Evolutionary conservation across 768 basidiomycete species (phyloP), one percentile per base, ranked within the genome.

Genomic region (Lepiota venenata): DNA sequence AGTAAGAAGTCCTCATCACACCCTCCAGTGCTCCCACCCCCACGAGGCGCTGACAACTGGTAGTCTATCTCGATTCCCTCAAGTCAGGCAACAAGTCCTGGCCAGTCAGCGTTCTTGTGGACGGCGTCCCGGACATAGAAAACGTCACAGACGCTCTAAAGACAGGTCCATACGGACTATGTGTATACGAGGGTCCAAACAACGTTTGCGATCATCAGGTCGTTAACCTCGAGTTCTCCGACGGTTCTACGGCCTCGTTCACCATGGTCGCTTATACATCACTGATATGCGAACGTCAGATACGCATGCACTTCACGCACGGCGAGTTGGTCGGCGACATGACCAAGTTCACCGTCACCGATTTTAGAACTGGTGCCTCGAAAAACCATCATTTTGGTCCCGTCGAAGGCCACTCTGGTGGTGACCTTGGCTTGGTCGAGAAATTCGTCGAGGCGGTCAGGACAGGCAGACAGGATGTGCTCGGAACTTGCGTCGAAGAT

Each of bases 141-240:
- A 93, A 87, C 65, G 74, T 95, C 55, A 84, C 83, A 0, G 77
- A 79, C 2, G 91, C 88, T 0, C 72, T 95, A n/a, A 76, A 72
- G 44, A 73, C 69, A 3, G 84, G 87, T 2, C 83, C 86, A 15
- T 93, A 93, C 56, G 93, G 93, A 0, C 69, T 74, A 52, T 95
- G 93, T 62, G 91, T 92, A 5, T 95, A 95, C 66, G 91, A 93
- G 64, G 79, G 82, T 50, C 73, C 78, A 41, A 95, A 95, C 64
- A 87, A 94, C 64, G 91, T 95, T 44, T 91, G 88, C 61, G 92
- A 95, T 69, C 85, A 95, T 60, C 92, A 94, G 69, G 87, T 94
- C 43, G 93, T 95, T 58, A 94, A 93, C 65, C 69, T 95, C 52
- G 88, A 93, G 63, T 95, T 91, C 66, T 83, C 86, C 6, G 82